These are phyloP conservation scores for Clonostachys solani DNA, from an alignment of 2,329 filamentous ascomycete genomes.

Conservation along the genomic window DNA sequence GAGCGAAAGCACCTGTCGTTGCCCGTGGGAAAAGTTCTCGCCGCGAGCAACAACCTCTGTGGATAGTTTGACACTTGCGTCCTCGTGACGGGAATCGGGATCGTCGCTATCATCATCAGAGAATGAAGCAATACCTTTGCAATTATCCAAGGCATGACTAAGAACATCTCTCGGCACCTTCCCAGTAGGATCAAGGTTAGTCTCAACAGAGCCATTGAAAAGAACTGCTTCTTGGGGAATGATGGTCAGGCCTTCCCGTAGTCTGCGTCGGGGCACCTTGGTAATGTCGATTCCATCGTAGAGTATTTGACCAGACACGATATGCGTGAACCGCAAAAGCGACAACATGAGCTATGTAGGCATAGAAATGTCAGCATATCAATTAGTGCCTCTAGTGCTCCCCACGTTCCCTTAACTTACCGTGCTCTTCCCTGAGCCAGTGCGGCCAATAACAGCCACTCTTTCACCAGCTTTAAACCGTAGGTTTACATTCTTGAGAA, in stretches of 20 bases:
- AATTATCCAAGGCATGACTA: slow-evolving; percentile 55
- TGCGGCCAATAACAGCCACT: slow-evolving; percentile 76
- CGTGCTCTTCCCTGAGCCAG: slow-evolving; percentile 80
- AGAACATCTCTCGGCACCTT: slow-evolving; percentile 49
- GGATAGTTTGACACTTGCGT: slow-evolving; percentile 24
- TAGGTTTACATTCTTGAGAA: slow-evolving; percentile 45
- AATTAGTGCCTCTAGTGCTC: neutral
- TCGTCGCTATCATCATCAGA: slow-evolving; percentile 7
- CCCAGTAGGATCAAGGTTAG: slow-evolving; percentile 62
- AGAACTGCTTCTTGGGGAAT: slow-evolving; percentile 57
- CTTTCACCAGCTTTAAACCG: slow-evolving; percentile 63
- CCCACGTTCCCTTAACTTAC: slow-evolving; percentile 31
- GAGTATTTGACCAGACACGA: slow-evolving; percentile 45
- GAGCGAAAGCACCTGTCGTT: slow-evolving; percentile 52
- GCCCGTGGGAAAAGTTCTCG: slow-evolving; percentile 53
- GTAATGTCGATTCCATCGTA: slow-evolving; percentile 54
- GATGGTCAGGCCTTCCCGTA: slow-evolving; percentile 50
- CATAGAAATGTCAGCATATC: neutral
- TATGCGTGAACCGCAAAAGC: slow-evolving; percentile 47
- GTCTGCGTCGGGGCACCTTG: slow-evolving; percentile 40
- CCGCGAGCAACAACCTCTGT: slow-evolving; percentile 47
- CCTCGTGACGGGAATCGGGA: neutral
- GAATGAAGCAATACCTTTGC: slow-evolving; percentile 54
- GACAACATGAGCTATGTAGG: slow-evolving; percentile 41
- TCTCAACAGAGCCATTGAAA: slow-evolving; percentile 46